Conservation (phyloP, 2,329 filamentous ascomycete genomes). For the Neobulgaria alba region DNA sequence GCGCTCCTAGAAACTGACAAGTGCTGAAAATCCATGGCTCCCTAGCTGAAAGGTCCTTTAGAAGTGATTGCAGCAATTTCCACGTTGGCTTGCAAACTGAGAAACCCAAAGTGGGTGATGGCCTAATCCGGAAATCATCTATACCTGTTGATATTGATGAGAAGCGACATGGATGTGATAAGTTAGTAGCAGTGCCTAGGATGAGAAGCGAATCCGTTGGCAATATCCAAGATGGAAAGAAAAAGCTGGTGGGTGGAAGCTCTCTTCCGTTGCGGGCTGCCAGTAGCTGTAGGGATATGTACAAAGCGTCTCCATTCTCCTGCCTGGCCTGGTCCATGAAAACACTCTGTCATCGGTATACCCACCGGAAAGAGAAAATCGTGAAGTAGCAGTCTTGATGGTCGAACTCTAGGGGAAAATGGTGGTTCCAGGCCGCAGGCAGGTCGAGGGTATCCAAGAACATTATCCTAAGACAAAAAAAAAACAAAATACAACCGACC, state of each 20-base stretch:
- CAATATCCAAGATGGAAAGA: too few species aligned
- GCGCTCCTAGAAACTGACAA: too few species aligned
- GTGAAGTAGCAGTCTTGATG: background rate
- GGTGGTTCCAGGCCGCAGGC: constrained; percentile 26
- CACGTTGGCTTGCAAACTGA: too few species aligned
- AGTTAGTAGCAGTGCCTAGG: too few species aligned
- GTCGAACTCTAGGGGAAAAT: background rate
- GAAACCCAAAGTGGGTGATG: too few species aligned
- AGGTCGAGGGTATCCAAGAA: constrained; percentile 23
- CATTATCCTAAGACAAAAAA: constrained; percentile 13
- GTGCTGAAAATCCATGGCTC: too few species aligned
- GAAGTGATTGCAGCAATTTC: too few species aligned
- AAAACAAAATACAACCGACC: constrained; percentile 10
- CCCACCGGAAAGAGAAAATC: background rate
- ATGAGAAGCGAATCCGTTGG: too few species aligned
- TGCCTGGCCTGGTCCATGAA: background rate
- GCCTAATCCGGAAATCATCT: too few species aligned
- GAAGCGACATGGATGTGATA: too few species aligned
- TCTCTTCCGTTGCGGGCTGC: background rate
- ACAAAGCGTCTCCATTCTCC: background rate
- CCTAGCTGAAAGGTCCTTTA: too few species aligned
- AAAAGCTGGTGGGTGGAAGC: background rate
- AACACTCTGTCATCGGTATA: background rate
- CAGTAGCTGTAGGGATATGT: background rate
- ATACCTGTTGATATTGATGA: too few species aligned